A percentile compares a stretch with the other conserved stretches of the same genome.
Conservation (phyloP, 2,329 filamentous ascomycete genomes). For the Ophiosphaerella korrae region DNA sequence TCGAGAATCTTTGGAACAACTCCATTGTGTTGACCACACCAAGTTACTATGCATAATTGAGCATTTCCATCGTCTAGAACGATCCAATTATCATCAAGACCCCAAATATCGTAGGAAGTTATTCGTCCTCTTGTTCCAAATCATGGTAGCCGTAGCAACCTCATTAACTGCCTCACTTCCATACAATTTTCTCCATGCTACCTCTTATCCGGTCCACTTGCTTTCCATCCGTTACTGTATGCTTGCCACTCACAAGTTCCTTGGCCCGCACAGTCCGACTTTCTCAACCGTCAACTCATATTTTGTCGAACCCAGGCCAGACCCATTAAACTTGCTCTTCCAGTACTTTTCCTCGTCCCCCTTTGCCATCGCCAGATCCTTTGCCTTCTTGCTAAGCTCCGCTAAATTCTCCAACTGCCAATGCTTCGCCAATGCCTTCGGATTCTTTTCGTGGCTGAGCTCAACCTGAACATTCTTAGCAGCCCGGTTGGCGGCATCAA, state of each 20-base stretch:
- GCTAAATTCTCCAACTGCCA: constrained; percentile 23
- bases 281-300: constrained; percentile 32
- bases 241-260: constrained; percentile 26
- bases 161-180: too few species aligned
- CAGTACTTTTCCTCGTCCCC: constrained; percentile 20
- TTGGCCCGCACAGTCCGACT: constrained; percentile 29
- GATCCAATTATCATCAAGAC: too few species aligned
- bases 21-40: too few species aligned
- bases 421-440: constrained; percentile 1
- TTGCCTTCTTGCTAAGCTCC: constrained; percentile 18
- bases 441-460: constrained; percentile 25
- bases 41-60: too few species aligned
- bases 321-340: constrained; percentile 29
- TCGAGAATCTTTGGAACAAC: too few species aligned
- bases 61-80: too few species aligned
- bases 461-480: constrained; percentile 31
- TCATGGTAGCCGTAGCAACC: too few species aligned
- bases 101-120: too few species aligned
- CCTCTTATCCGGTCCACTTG: too few species aligned
- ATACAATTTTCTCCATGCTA: too few species aligned
- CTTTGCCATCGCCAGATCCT: constrained; percentile 6
- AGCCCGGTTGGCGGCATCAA: constrained; percentile 31
- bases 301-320: constrained; percentile 18
- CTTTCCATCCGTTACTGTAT: too few species aligned
- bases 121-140: too few species aligned